Evolutionary conservation across 2,329 filamentous ascomycete species (phyloP).

Genomic region (Stachybotrys chlorohalonatus): DNA sequence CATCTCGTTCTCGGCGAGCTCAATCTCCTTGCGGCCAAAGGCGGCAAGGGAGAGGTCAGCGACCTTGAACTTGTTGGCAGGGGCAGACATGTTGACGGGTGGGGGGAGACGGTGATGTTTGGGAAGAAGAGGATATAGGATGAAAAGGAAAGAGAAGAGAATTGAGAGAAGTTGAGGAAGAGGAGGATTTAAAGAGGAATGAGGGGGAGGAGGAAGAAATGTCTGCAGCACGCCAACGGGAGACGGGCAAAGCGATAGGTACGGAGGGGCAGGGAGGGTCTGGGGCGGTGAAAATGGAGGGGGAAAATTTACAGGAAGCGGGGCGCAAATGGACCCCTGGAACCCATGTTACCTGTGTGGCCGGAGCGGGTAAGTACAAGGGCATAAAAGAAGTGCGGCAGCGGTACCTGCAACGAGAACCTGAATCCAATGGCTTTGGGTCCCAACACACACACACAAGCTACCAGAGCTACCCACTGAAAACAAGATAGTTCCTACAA

Average conservation of each 20-base stretch:
- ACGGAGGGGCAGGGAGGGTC: conserved; percentile 1
- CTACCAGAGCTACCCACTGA: too few relatives aligned
- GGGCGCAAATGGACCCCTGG: not conserved
- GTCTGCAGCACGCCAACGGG: not conserved
- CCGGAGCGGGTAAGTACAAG: not conserved
- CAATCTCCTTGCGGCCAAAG: conserved; percentile 98
- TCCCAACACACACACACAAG: too few relatives aligned
- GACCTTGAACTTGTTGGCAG: conserved; percentile 94
- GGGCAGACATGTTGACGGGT: conserved; percentile 54
- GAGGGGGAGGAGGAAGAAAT: conserved; percentile 2
- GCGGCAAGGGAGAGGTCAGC: conserved; percentile 95
- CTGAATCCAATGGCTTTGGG: too few relatives aligned
- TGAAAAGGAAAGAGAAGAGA: conserved; percentile 10
- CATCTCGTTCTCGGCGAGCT: conserved; percentile 95
- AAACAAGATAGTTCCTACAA: too few relatives aligned
- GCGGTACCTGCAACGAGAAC: too few relatives aligned
- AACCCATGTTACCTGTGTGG: not conserved
- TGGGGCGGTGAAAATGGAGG: conserved; percentile 6
- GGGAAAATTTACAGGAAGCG: conserved; percentile 1
- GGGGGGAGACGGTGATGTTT: conserved; percentile 5
- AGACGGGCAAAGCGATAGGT: not conserved
- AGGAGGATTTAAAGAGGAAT: conserved; percentile 10
- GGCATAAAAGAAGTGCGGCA: too few relatives aligned
- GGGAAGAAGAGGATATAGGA: conserved; percentile 6
- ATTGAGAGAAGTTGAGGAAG: conserved; percentile 8